Conservation (phyloP, 78 protist genomes). For the Speleostelium caveatum region DNA sequence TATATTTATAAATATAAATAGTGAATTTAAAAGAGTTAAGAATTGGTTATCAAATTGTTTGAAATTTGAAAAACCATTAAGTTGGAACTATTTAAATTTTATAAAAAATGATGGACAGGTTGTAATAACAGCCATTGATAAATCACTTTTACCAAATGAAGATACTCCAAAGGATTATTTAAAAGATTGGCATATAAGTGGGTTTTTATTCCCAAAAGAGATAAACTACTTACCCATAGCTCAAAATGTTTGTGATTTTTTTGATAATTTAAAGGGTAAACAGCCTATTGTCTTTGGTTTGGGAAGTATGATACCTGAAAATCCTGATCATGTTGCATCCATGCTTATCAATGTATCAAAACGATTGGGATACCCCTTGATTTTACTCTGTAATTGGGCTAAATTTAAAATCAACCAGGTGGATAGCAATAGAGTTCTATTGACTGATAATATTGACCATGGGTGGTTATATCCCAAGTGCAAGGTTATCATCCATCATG, state of each 20-base stretch:
- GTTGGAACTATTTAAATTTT: background rate
- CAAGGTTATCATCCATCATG: background rate
- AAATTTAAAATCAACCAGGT: no score
- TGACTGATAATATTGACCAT: constrained; percentile 26
- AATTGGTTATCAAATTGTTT: background rate
- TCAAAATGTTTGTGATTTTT: constrained; percentile 34
- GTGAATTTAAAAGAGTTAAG: background rate
- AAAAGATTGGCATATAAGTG: background rate
- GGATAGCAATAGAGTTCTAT: no score
- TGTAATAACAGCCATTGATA: background rate
- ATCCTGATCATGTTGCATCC: background rate
- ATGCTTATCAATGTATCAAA: background rate
- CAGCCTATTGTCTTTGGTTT: constrained; percentile 24
- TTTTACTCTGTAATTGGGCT: constrained; percentile 20
- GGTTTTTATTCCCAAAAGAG: background rate
- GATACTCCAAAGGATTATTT: background rate
- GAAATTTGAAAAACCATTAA: background rate
- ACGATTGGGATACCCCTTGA: background rate
- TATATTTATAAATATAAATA: no score
- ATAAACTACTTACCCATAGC: background rate
- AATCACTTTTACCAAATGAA: background rate
- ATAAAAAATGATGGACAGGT: background rate
- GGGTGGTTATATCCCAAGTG: constrained; percentile 8
- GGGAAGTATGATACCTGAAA: constrained; percentile 33
- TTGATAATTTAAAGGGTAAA: constrained; percentile 47